Evolutionary conservation across 2,329 filamentous ascomycete genomes (phyloP).

Genomic region (Aspergillus proliferans): DNA sequence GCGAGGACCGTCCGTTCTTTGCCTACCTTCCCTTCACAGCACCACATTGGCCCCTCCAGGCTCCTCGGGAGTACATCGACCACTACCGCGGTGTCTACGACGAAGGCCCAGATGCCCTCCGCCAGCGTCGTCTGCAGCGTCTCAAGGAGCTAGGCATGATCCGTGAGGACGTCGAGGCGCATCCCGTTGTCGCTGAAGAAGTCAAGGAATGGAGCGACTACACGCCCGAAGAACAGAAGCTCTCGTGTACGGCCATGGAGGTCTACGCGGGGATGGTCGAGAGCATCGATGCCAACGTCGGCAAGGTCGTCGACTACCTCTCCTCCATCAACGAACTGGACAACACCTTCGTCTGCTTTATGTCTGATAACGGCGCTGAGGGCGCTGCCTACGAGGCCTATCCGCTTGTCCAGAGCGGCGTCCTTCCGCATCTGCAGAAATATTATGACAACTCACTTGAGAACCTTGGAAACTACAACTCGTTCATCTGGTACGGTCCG

Average conservation of each 20-base stretch:
- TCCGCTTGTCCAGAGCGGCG: constrained; percentile 50
- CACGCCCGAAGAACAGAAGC: constrained; percentile 32
- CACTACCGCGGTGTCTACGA: constrained; percentile 57
- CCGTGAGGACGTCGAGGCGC: constrained; percentile 37
- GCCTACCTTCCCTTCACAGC: constrained; percentile 57
- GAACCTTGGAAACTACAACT: constrained; percentile 53
- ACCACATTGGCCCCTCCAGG: constrained; percentile 59
- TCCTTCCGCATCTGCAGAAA: constrained; percentile 50
- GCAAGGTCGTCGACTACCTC: constrained; percentile 53
- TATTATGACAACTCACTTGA: constrained; percentile 55
- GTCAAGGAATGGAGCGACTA: constrained; percentile 39
- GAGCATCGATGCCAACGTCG: constrained; percentile 55
- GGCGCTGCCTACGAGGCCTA: constrained; percentile 54
- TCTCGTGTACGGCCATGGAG: constrained; percentile 51
- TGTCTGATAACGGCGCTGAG: constrained; percentile 59
- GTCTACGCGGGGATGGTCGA: constrained; percentile 61
- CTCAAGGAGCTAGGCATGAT: constrained; percentile 55
- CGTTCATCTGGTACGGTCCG: constrained; percentile 57
- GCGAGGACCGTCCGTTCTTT: constrained; percentile 48
- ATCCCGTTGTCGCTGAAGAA: constrained; percentile 36
- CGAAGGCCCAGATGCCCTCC: constrained; percentile 53
- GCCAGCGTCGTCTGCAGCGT: constrained; percentile 47
- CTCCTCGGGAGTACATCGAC: constrained; percentile 48
- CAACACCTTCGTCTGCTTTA: constrained; percentile 59
- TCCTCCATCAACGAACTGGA: constrained; percentile 53